Evolutionary conservation across 352 stramenopile genomes (phyloP), one percentile per base, ranked within the genome.

Genomic region (Globisporangium middletonii): DNA sequence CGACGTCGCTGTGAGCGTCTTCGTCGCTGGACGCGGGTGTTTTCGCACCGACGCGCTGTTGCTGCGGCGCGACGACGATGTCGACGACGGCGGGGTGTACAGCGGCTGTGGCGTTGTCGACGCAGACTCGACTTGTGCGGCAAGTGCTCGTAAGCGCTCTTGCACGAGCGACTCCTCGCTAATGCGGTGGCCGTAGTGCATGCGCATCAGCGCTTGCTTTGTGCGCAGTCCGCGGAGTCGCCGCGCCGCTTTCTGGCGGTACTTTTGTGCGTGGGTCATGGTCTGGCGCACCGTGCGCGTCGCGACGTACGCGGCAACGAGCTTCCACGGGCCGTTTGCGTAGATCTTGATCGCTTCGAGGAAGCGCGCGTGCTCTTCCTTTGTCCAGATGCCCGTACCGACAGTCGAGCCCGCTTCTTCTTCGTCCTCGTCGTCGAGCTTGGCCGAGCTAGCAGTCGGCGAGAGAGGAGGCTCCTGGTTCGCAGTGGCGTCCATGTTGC

Each of bases 181-280:
- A 47, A 88, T 73, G 50, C 77, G 64, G 57, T 88, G 77, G 35
- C 77, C 75, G 26, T 73, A 74, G 63, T 88, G 72, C 75, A 84
- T 86, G 18, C 78, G 78, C 78, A 86, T 84, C 57, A 88, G 77
- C 50, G 78, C 78, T 57, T 88, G 78, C 63, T 84, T 86, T 18
- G 78, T 89, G 44, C 79, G 73, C 33, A 89, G 57, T 0, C 79
- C 79, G 9, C 79, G 79, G 8, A 88, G 65, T 3, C 79, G 69
- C 0, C 80, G 74, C 19, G 71, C 73, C 7, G 73, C 67, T 50
- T 90, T 89, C 55, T 87, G 71, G 0, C 75, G 75, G 59, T 88
- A 89, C 66, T 89, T 88, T 49, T 89, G 79, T 23, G 77, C 79
- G 51, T 92, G 79, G 0, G 78, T 89, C 77, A 88, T 88, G 37